phyloP scores from a whole-genome alignment of 306 rosid genomes.

The Cucumis melo region DNA sequence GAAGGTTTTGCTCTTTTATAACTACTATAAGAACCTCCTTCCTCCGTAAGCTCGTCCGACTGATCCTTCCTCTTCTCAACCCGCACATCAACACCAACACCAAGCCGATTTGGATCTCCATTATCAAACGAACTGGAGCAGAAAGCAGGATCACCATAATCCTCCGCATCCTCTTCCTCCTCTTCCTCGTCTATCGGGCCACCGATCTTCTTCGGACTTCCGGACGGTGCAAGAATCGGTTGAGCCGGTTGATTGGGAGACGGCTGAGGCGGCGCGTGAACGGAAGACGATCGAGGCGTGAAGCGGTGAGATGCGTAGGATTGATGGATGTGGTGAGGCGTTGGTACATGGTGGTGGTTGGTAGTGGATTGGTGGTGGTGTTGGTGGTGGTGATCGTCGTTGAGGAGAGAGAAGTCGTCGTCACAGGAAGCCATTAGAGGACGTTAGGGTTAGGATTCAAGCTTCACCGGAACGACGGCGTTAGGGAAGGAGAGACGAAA shows the following conservation, averaged over 20 bases:
- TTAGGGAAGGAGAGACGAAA: conserved; percentile 20
- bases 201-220: conserved; percentile 17
- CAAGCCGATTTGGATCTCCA: conserved; percentile 30
- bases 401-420: conserved; percentile 92
- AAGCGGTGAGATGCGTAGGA: conserved; percentile 47
- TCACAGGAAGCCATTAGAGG: conserved; percentile 79
- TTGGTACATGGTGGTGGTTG: conserved; percentile 17
- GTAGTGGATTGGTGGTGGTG: conserved; percentile 21
- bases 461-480: conserved; percentile 38
- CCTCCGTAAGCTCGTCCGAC: conserved; percentile 53
- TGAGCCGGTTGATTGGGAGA: neutral
- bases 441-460: conserved; percentile 60
- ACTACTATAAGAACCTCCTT: conserved; percentile 32
- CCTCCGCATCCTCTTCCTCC: conserved; percentile 33
- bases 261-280: conserved; percentile 19
- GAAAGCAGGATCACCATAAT: conserved; percentile 30
- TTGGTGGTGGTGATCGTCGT: conserved; percentile 37
- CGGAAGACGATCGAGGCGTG: conserved; percentile 17
- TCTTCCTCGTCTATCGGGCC: conserved; percentile 23
- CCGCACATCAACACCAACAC: conserved; percentile 13
- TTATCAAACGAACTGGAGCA: conserved; percentile 39
- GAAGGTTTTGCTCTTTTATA: conserved; percentile 32
- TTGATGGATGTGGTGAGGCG: conserved; percentile 38
- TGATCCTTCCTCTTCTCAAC: conserved; percentile 53
- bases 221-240: conserved; percentile 9